Base-by-base conservation (phyloP, 2,329 filamentous ascomycete species). In the Incumbomyces delicatus region DNA sequence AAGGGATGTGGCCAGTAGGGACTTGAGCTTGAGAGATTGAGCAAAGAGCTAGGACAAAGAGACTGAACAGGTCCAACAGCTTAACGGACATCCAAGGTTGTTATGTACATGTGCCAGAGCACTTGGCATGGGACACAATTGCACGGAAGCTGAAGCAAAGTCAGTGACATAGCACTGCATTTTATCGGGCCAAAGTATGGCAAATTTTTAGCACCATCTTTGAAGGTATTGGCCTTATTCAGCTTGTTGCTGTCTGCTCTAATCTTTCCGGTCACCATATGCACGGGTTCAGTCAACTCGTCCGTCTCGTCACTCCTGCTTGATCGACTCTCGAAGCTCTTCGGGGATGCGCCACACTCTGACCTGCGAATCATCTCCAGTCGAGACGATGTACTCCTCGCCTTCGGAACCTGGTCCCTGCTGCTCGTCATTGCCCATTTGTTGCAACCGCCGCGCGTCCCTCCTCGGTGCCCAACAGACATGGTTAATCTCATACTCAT, bases 401-500 rank as follows among this genome's bases (percentile, higher is more conserved):
- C 66, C 72, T 1, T 76, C 74, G n/a, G 47, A 6, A 22, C 6
- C 31, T 22, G 8, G 14, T 5, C 12, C 32, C 12, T 17, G 14
- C 12, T 29, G 18, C 31, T 7, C 50, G 14, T 29, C 41, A 20
- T 41, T 30, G 2, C 27, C 32, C 16, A 13, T 45, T 65, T 73
- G 17, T 5, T 31, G 31, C 31, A 27, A 72, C 60, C 74, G 74
- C 1, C 70, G 81, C 41, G 73, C 72, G 62, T 95, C 88, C 48
- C 79, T 84, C 48, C 89, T 75, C 57, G 75, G 78, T 54, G 87
- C 88, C 92, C 92, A 98, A 1, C 78, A 80, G 41, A 92, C 76
- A 64, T 95, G 88, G 60, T 98, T 98, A 53, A 96, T 76, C 66
- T 98, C 92, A 60, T 90, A 95, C 2, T 94, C 86, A 1, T 87